Conservation (phyloP, 108 stramenopile genomes). For the Conticribra weissflogii region DNA sequence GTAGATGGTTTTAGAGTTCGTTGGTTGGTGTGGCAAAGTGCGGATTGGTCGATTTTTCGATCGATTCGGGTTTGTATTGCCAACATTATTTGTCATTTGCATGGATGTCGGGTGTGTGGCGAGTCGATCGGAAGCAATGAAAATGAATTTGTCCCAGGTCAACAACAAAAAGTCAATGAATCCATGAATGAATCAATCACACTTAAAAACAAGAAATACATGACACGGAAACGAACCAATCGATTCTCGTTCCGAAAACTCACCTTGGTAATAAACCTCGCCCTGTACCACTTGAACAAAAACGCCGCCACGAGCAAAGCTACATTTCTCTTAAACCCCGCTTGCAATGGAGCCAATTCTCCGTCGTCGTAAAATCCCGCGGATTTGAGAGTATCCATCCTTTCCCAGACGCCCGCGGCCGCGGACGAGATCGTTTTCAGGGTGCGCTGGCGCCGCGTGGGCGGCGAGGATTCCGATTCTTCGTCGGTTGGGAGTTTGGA, state of each 20-base stretch:
- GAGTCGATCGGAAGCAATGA: too few species aligned
- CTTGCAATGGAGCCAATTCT: constrained; percentile 30
- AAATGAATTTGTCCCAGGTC: too few species aligned
- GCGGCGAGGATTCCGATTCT: neutral
- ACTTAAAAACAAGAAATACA: constrained; percentile 2
- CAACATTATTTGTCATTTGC: too few species aligned
- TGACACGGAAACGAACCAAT: neutral
- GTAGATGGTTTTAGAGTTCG: neutral
- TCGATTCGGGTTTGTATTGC: too few species aligned
- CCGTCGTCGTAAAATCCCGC: constrained; percentile 31
- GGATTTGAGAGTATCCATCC: constrained; percentile 49
- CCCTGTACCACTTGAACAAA: constrained; percentile 84
- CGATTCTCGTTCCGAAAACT: neutral
- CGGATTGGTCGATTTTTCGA: too few species aligned
- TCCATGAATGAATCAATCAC: neutral
- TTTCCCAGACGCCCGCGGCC: constrained; percentile 19
- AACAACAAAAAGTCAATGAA: too few species aligned
- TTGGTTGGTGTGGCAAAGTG: constrained; percentile 3
- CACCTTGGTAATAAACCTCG: constrained; percentile 79
- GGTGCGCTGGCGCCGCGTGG: neutral
- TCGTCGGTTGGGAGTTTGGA: neutral
- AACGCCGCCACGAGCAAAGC: constrained; percentile 62
- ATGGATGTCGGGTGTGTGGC: too few species aligned
- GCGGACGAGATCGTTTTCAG: constrained; percentile 16
- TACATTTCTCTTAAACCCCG: constrained; percentile 51